phyloP scores from a whole-genome alignment of 768 basidiomycete species.

The Suillus ampliporus region DNA sequence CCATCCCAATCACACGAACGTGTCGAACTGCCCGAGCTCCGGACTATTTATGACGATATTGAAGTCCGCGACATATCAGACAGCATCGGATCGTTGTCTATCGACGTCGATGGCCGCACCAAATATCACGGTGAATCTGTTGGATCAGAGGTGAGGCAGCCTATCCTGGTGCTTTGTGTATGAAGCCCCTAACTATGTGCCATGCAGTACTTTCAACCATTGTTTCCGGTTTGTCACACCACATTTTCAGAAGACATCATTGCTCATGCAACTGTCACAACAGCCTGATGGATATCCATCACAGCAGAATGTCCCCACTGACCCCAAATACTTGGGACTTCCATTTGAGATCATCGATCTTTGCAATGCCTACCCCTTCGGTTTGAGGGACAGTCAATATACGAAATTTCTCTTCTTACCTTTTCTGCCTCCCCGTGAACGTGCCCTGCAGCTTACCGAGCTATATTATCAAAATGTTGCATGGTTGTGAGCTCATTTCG shows the following conservation, averaged over 20 bases:
- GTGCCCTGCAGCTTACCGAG: constrained; percentile 45
- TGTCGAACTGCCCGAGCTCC: constrained; percentile 18
- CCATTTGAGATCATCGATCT: constrained; percentile 51
- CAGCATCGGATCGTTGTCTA: constrained; percentile 53
- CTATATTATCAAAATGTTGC: constrained; percentile 51
- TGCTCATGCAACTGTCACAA: constrained; percentile 17
- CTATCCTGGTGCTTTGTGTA: background rate
- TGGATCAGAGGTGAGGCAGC: constrained; percentile 50
- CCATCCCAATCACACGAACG: constrained; percentile 12
- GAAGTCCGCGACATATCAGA: constrained; percentile 39
- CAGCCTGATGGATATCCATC: constrained; percentile 14
- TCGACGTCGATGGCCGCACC: constrained; percentile 53
- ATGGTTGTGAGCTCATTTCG: constrained; percentile 49
- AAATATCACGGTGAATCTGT: constrained; percentile 57
- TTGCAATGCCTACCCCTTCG: constrained; percentile 55
- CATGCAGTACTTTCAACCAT: constrained; percentile 45
- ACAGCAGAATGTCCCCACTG: constrained; percentile 11
- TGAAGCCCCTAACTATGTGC: constrained; percentile 4
- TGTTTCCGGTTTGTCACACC: constrained; percentile 27
- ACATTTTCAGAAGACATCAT: constrained; percentile 3
- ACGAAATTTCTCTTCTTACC: constrained; percentile 43
- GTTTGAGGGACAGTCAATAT: constrained; percentile 45
- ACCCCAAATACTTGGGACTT: constrained; percentile 39
- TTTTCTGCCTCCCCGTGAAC: constrained; percentile 47
- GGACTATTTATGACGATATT: constrained; percentile 26